Evolutionary conservation across 2,329 filamentous ascomycete genomes (phyloP).

Genomic region (Zymoseptoria crescenta): DNA sequence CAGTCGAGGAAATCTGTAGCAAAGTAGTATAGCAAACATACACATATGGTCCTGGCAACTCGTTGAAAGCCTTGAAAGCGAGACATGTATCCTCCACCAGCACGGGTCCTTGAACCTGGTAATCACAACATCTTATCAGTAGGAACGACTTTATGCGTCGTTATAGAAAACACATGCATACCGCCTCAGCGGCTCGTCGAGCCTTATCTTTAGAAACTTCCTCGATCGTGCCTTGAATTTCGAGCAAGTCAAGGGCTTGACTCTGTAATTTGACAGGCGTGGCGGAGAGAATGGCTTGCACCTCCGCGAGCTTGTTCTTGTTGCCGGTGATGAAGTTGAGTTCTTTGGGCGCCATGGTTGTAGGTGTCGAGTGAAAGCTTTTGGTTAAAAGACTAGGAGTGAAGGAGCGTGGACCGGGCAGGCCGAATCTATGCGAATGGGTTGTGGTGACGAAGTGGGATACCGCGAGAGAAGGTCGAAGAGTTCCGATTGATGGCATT

Average conservation of each 20-base stretch:
- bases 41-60: constrained; percentile 96
- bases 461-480: background rate
- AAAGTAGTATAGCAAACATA: constrained; percentile 39
- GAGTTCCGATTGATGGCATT: background rate
- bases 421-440: too few species aligned
- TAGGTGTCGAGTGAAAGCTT: background rate
- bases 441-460: background rate
- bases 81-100: constrained; percentile 93
- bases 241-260: constrained; percentile 70
- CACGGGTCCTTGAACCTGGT: constrained; percentile 72
- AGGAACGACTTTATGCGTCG: background rate
- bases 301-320: constrained; percentile 85
- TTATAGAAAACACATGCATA: constrained; percentile 35
- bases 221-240: constrained; percentile 87
- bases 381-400: background rate
- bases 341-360: constrained; percentile 33
- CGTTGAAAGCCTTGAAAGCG: constrained; percentile 82
- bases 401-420: background rate
- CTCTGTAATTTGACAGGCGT: constrained; percentile 62
- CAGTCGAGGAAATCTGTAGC: background rate
- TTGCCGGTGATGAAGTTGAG: constrained; percentile 97
- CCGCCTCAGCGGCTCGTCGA: constrained; percentile 66
- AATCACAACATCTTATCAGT: background rate
- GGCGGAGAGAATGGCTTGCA: constrained; percentile 73
- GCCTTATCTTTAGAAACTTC: constrained; percentile 88